phyloP scores from a whole-genome alignment of 2,329 filamentous ascomycete genomes.

The Xylaria sp. region DNA sequence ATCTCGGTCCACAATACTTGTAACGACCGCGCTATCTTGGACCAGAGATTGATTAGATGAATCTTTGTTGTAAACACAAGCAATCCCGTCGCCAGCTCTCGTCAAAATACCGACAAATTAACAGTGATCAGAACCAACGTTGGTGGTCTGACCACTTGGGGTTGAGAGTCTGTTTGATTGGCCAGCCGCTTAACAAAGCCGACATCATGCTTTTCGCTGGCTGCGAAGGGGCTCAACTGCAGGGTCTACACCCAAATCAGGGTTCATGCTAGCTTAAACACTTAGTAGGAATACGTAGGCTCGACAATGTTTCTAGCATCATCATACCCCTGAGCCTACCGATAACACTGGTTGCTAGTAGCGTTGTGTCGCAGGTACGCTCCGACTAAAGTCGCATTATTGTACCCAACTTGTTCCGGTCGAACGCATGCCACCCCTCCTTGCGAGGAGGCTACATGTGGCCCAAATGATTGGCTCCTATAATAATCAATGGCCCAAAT shows the following conservation, averaged over 20 bases:
- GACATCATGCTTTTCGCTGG: background rate
- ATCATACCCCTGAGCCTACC: background rate
- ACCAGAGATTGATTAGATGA: background rate
- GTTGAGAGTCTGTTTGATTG: conserved; percentile 5
- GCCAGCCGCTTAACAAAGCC: background rate
- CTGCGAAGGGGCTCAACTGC: background rate
- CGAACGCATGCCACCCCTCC: conserved; percentile 27
- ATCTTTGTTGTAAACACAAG: conserved; percentile 4
- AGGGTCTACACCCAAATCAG: conserved; percentile 1
- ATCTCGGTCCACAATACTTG: conserved; percentile 26
- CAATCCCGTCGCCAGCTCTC: background rate
- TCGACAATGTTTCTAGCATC: conserved; percentile 10
- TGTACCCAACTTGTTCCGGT: conserved; percentile 10
- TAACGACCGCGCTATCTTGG: conserved; percentile 10
- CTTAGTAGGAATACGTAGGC: background rate
- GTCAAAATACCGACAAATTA: background rate
- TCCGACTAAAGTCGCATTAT: conserved; percentile 7
- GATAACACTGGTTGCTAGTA: background rate
- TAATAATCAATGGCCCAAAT: conserved; percentile 11
- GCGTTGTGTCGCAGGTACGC: conserved; percentile 5
- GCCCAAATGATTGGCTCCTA: conserved; percentile 45
- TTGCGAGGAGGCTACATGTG: conserved; percentile 40
- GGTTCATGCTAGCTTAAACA: background rate
- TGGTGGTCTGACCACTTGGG: background rate
- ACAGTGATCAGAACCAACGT: background rate